phyloP scores from a whole-genome alignment of 169 alveolate species.

The Cardiosporidium cionae region DNA sequence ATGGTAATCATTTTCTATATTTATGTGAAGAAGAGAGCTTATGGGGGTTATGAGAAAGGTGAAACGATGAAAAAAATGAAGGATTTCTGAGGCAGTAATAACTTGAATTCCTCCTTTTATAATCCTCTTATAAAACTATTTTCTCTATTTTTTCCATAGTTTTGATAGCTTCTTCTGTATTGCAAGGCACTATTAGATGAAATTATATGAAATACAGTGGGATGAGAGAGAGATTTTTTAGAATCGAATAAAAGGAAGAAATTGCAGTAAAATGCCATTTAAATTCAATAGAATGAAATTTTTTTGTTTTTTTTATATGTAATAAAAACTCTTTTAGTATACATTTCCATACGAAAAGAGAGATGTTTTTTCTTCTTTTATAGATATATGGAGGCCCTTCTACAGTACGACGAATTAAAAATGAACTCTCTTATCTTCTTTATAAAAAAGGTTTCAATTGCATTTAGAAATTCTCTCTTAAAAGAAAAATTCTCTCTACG shows the following conservation, averaged over 20 bases:
- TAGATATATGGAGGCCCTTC: constrained; percentile 31
- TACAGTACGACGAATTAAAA: constrained; percentile 23
- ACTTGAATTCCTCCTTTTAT: not conserved
- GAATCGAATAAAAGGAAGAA: not conserved
- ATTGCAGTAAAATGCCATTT: not conserved
- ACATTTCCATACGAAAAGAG: not conserved
- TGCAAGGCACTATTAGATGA: not conserved
- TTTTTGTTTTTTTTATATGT: not conserved
- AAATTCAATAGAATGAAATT: not conserved
- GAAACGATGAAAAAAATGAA: not conserved
- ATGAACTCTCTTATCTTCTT: constrained; percentile 19
- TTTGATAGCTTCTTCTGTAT: not conserved
- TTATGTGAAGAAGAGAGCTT: not conserved
- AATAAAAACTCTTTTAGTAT: not conserved
- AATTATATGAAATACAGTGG: not conserved
- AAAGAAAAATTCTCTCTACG: too few relatives aligned
- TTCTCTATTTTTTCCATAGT: not conserved
- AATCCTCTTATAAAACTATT: not conserved
- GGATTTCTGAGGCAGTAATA: too few relatives aligned
- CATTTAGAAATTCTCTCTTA: too few relatives aligned
- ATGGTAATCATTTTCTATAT: constrained; percentile 36
- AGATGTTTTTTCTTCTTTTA: not conserved
- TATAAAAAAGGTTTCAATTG: constrained; percentile 30
- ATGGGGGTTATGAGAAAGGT: not conserved
- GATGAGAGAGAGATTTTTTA: not conserved